Evolutionary conservation across 805 yeast species (phyloP).

Genomic region (Nakazawaea ishiwadae): DNA sequence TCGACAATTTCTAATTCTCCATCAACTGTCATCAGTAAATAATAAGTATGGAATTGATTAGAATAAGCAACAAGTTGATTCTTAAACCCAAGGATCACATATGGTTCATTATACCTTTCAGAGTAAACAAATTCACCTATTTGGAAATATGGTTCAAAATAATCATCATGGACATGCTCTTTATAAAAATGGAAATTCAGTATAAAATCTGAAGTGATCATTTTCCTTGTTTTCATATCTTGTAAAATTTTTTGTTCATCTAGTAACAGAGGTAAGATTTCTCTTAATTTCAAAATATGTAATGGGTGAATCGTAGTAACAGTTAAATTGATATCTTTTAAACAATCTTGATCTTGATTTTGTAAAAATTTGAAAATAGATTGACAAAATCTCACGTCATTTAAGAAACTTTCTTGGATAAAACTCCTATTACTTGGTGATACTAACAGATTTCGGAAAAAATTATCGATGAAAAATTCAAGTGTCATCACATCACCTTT

Average conservation of each 20-base stretch:
- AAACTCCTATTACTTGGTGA: too few relatives aligned
- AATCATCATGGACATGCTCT: not conserved
- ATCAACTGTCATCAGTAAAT: slow-evolving; percentile 5
- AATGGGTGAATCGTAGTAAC: not conserved
- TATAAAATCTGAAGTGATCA: not conserved
- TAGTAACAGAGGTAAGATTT: too few relatives aligned
- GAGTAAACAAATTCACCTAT: slow-evolving; percentile 5
- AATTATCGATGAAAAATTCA: too few relatives aligned
- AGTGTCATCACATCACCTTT: too few relatives aligned
- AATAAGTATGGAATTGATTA: not conserved
- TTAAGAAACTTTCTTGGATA: too few relatives aligned
- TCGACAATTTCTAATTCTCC: slow-evolving; percentile 6
- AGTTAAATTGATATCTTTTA: not conserved
- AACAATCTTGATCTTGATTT: not conserved
- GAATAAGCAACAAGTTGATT: not conserved
- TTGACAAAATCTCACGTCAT: too few relatives aligned
- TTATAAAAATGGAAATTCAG: not conserved
- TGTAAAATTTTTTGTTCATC: too few relatives aligned
- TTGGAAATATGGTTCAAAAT: not conserved
- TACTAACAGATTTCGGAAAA: too few relatives aligned
- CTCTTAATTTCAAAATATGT: not conserved
- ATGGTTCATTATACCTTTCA: not conserved
- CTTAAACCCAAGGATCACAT: not conserved
- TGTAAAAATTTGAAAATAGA: not conserved
- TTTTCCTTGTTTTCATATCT: not conserved